Percentiles rank a stretch among this genome's conserved stretches.
phyloP scores from a whole-genome alignment of 2,329 filamentous ascomycete species.

The Zymoseptoria pseudotritici region DNA sequence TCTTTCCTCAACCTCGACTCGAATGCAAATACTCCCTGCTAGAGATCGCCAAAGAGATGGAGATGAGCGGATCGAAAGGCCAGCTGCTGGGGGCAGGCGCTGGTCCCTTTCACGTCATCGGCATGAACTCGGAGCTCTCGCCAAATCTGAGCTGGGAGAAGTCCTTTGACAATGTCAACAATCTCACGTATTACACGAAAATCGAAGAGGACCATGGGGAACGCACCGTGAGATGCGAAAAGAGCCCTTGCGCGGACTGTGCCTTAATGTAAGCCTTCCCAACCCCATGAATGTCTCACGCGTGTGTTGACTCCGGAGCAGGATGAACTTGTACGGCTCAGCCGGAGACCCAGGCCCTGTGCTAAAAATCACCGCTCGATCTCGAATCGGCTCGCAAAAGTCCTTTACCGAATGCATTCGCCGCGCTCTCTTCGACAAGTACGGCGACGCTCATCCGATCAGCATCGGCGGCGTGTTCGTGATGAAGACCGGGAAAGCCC shows the following conservation, averaged over 20 bases:
- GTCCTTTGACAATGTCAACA: conserved; percentile 16
- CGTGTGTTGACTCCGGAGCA: no score
- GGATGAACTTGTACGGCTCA: conserved; percentile 25
- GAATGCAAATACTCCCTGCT: conserved; percentile 25
- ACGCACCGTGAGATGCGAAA: conserved; percentile 18
- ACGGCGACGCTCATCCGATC: conserved; percentile 18
- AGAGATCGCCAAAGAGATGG: conserved; percentile 21
- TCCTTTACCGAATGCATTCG: conserved; percentile 26
- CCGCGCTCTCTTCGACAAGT: conserved; percentile 13
- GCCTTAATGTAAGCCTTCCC: conserved; percentile 18
- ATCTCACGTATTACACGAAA: conserved; percentile 30
- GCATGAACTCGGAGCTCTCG: conserved; percentile 23
- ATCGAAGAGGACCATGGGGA: conserved; percentile 40
- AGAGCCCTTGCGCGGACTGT: conserved; percentile 20
- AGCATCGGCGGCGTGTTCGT: conserved; percentile 25
- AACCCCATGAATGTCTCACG: no score
- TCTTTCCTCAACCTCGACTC: conserved; percentile 23
- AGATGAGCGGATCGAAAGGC: conserved; percentile 16
- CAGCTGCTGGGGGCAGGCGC: conserved; percentile 25
- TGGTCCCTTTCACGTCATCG: conserved; percentile 23
- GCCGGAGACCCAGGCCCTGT: conserved; percentile 20
- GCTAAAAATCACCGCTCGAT: conserved; percentile 23
- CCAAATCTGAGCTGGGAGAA: conserved; percentile 24
- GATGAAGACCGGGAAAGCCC: conserved; percentile 21
- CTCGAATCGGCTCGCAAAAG: conserved; percentile 17